Conservation (phyloP, 768 basidiomycete species). For the Lentinula detonsa region DNA sequence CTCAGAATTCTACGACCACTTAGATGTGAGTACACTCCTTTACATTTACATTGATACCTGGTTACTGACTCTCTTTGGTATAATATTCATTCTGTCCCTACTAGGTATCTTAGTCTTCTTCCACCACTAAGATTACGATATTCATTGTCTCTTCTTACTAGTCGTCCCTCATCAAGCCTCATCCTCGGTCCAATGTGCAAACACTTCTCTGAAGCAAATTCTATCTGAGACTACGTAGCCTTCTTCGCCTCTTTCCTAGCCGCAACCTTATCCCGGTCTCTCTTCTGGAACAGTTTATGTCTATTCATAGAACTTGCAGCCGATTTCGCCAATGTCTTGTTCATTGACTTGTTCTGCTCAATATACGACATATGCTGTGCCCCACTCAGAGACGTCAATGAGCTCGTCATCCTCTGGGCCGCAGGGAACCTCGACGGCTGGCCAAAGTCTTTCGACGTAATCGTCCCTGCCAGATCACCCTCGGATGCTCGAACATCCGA, state of each 20-base stretch:
- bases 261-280: slow-evolving; percentile 68
- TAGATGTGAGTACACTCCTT: too few relatives aligned
- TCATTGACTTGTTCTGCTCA: slow-evolving; percentile 87
- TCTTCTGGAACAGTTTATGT: slow-evolving; percentile 78
- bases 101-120: too few relatives aligned
- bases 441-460: slow-evolving; percentile 84
- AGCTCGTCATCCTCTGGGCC: slow-evolving; percentile 76
- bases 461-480: slow-evolving; percentile 79
- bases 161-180: too few relatives aligned
- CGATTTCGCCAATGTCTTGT: slow-evolving; percentile 59
- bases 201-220: background rate
- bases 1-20: too few relatives aligned
- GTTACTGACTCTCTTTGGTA: too few relatives aligned
- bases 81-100: too few relatives aligned
- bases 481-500: slow-evolving; percentile 79
- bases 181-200: too few relatives aligned
- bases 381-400: slow-evolving; percentile 78
- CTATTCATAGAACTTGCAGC: slow-evolving; percentile 38
- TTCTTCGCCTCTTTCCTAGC: slow-evolving; percentile 36
- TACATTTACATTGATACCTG: too few relatives aligned
- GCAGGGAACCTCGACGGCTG: slow-evolving; percentile 54
- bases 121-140: too few relatives aligned
- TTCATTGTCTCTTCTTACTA: too few relatives aligned
- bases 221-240: background rate
- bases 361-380: slow-evolving; percentile 91